Base-by-base conservation (phyloP, 768 basidiomycete genomes). In the Leccinellum albellum region DNA sequence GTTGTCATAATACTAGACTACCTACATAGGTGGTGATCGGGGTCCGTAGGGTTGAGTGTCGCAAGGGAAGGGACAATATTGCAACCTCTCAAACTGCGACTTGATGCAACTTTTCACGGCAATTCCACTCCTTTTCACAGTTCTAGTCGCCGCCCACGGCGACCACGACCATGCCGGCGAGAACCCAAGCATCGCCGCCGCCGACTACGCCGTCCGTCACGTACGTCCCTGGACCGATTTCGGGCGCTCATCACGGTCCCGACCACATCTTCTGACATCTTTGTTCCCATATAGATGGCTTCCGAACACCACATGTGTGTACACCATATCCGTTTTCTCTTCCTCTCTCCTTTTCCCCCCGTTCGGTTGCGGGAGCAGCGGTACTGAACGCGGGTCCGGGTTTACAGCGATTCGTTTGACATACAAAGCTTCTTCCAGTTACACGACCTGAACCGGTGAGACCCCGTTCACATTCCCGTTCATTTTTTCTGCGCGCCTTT, bases 361-460 rank as follows among this genome's bases (percentile, higher is more conserved):
- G 8, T 21, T 35, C 24, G 12, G 24, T 14, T 1, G 23, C 7
- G 12, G 13, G 6, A 40, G n/a, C 37, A 2, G n/a, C 37, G 44
- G 15, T 28, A 31, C 49, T 46, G 23, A 50, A 28, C 31, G 33
- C 45, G 6, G n/a, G 33, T 46, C 3, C 17, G 29, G n/a, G 52
- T 28, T 14, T 55, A 20, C 66, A 94, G 92, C 56, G 89, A 93
- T 68, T 82, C 84, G 40, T 96, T 91, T 63, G 94, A 89, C 66
- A 74, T 83, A 44, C 79, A 85, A 64, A 91, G 92, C 70, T 99
- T 99, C 83, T 96, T 97, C 82, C 86, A 89, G 59, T 77, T 99
- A 13, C 96, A 99, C 74, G 96, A 99, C 74, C 78, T 99, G 56
- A 86, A 98, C 74, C 76, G 85, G 88, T 88, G 59, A 61, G 80